A percentile compares a stretch with the other conserved stretches of the same genome.
These are phyloP conservation scores for Emmonsiellopsis sp. DNA, from an alignment of 2,329 filamentous ascomycete genomes.

Conservation along the genomic window DNA sequence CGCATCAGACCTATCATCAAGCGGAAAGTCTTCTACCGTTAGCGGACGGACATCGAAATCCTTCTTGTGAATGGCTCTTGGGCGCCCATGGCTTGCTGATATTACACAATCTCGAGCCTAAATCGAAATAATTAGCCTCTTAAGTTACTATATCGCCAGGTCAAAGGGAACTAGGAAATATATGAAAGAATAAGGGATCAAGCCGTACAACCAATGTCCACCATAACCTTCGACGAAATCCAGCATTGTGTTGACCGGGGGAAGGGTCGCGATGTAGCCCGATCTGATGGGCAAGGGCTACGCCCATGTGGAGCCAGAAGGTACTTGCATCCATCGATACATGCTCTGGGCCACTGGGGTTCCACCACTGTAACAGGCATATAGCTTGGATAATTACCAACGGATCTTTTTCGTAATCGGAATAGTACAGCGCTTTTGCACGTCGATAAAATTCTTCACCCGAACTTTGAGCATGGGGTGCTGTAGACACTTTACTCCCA, in stretches of 20 bases:
- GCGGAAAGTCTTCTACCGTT: conserved; percentile 9
- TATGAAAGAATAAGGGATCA: not conserved
- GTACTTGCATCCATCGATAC: conserved; percentile 26
- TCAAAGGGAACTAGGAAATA: not conserved
- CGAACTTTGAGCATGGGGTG: conserved; percentile 6
- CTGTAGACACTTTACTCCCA: conserved; percentile 12
- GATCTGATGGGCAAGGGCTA: conserved; percentile 26
- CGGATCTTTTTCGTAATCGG: conserved; percentile 10
- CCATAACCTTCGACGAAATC: conserved; percentile 7
- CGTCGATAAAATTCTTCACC: conserved; percentile 11
- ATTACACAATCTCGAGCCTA: conserved; percentile 14
- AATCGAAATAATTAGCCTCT: not conserved
- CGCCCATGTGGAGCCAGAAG: conserved; percentile 29
- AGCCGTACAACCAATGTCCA: conserved; percentile 2
- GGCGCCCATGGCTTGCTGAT: conserved; percentile 12
- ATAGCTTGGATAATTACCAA: conserved; percentile 11
- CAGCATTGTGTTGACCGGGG: conserved; percentile 15
- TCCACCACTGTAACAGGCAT: conserved; percentile 12
- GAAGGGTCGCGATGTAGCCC: conserved; percentile 26
- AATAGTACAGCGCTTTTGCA: conserved; percentile 12
- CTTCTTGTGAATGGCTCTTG: conserved; percentile 10
- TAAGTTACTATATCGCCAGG: too few species aligned
- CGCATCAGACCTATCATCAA: conserved; percentile 7
- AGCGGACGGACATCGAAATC: conserved; percentile 12
- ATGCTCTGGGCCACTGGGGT: conserved; percentile 24